Evolutionary conservation across 73 alveolate genomes (phyloP), one percentile per base, ranked within the genome.

Genomic region (Paramecium biaurelia): DNA sequence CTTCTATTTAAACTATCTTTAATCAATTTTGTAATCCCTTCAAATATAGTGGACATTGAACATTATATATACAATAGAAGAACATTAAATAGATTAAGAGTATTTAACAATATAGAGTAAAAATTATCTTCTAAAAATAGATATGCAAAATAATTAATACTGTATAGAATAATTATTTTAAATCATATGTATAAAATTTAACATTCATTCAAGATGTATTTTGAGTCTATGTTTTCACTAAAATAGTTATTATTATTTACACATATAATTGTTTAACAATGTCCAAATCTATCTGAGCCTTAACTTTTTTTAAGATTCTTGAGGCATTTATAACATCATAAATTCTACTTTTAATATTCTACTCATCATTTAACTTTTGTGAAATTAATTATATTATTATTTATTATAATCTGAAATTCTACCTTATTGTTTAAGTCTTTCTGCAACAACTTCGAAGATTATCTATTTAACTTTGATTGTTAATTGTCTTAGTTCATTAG

Each of bases 261-360:
- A 7, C 7, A 23, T 7, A 59, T 24, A 59, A 1, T 23, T 59
- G 2, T 59, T 59, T 59, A 1, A 21, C 47, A 32, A 59, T 59
- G 7, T 59, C 79, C 21, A 59, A 23, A 32, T 59, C 79, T n/a
- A n/a, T n/a, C n/a, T n/a, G n/a, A n/a, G n/a, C n/a, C n/a, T n/a
- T n/a, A n/a, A n/a, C 90, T 63, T 95, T 96, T 79, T 76, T 92
- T 41, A 96, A 76, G 28, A 96, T 95, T 28, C 95, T 96, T 3
- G 96, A 94, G 4, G 98, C 97, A 43, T 92, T 96, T 53, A 97
- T 92, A 14, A 97, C 98, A 82, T 96, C 98, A 74, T 97, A 97
- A 12, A 97, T 98, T 87, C 99, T 90, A 76, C 99, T 92, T 72
- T 97, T 93, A 41, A 97, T 96, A 85, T 96, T 97, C 59, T 96